These are phyloP conservation scores for Apophysomyces trapeziformis DNA, from an alignment of 371 early-diverging fungal species.

Conservation along the genomic window DNA sequence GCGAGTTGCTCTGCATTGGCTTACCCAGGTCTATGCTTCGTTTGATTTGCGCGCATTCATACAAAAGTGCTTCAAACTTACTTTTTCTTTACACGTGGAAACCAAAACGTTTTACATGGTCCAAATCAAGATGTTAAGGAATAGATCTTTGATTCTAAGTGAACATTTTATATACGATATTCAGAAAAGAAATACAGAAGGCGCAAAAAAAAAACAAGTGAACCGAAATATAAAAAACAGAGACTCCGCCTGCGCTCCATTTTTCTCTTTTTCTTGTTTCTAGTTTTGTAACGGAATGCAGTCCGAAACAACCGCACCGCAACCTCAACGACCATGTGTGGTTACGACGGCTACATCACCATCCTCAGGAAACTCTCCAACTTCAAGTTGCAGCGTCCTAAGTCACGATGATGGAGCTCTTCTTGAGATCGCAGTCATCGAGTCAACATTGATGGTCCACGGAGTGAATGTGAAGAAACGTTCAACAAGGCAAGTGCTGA, in stretches of 20 bases:
- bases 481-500: slow-evolving; percentile 11
- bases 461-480: slow-evolving; percentile 16
- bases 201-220: not conserved
- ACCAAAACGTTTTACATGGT: not conserved
- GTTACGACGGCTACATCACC: not conserved
- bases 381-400: slow-evolving; percentile 19
- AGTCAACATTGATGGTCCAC: slow-evolving; percentile 29
- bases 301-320: not conserved
- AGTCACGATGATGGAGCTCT: slow-evolving; percentile 22
- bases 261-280: not conserved
- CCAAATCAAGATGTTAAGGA: slow-evolving; percentile 8
- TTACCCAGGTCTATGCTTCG: slow-evolving; percentile 7
- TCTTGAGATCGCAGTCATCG: slow-evolving; percentile 36
- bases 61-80: not conserved
- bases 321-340: not conserved
- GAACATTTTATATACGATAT: not conserved
- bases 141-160: not conserved
- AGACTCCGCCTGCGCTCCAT: slow-evolving; percentile 2
- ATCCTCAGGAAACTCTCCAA: slow-evolving; percentile 10
- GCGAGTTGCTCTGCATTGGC: not conserved
- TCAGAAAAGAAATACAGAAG: too few species aligned
- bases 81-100: slow-evolving; percentile 7
- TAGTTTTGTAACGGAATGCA: not conserved
- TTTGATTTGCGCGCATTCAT: slow-evolving; percentile 3
- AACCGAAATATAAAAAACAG: not conserved